These are phyloP conservation scores for Lentinula lateritia DNA, from an alignment of 768 basidiomycete species.

Conservation along the genomic window DNA sequence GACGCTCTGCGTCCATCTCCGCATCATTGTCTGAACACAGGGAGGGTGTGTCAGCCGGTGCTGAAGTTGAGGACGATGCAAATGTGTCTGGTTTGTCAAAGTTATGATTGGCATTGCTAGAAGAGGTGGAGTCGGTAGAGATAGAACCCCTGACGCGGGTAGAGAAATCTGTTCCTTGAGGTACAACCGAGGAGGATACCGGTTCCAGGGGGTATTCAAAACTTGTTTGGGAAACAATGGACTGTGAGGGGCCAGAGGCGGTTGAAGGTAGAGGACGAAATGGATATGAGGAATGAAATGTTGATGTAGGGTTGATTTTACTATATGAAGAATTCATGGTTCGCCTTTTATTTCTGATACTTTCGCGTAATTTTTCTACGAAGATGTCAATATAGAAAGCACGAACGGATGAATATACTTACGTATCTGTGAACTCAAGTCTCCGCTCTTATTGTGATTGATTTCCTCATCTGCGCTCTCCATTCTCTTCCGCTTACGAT, in stretches of 20 bases:
- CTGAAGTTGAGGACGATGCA: constrained; percentile 22
- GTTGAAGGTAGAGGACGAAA: neutral
- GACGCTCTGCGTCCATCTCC: constrained; percentile 40
- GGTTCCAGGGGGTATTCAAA: neutral
- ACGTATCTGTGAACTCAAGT: constrained; percentile 1
- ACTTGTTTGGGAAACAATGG: neutral
- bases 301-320: constrained; percentile 9
- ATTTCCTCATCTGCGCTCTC: constrained; percentile 5
- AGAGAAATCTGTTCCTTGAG: neutral
- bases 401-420: neutral
- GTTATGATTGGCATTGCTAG: constrained; percentile 15
- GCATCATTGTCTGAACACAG: constrained; percentile 69
- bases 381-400: neutral
- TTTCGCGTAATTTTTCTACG: neutral
- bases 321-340: constrained; percentile 32
- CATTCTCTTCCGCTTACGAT: constrained; percentile 23
- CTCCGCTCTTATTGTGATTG: neutral
- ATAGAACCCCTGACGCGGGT: constrained; percentile 15
- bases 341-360: constrained; percentile 13
- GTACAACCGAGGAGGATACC: neutral
- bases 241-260: neutral
- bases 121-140: constrained; percentile 13
- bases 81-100: neutral
- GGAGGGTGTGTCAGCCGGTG: constrained; percentile 52
- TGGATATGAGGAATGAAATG: constrained; percentile 2